Percentiles rank a stretch among this genome's conserved stretches.
Conservation (phyloP, 129 eudicot species). For the Flaveria trinervia region DNA sequence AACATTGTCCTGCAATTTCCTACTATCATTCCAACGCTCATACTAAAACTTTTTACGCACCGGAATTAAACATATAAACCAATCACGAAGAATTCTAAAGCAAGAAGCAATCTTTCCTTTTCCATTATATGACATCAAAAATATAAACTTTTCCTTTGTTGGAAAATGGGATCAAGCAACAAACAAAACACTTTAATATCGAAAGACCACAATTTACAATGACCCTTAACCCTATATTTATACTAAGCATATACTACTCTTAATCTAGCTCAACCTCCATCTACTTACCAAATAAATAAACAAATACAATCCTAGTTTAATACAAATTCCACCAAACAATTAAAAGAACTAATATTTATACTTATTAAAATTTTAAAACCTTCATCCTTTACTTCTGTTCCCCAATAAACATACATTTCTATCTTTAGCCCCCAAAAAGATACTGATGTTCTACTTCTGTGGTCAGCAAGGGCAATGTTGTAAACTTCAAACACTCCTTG, state of each 20-base stretch:
- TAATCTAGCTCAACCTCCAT: too few species aligned
- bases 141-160: constrained; percentile 13
- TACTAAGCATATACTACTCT: too few species aligned
- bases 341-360: too few species aligned
- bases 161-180: too few species aligned
- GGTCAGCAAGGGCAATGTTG: constrained; percentile 2
- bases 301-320: too few species aligned
- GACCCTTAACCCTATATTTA: too few species aligned
- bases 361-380: too few species aligned
- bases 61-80: too few species aligned
- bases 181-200: too few species aligned
- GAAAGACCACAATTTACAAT: too few species aligned
- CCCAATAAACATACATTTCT: constrained; percentile 14
- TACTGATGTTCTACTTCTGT: neutral
- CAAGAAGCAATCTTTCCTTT: constrained; percentile 26
- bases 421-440: constrained; percentile 23
- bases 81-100: constrained; percentile 20
- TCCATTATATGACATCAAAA: constrained; percentile 25
- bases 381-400: constrained; percentile 27
- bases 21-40: neutral
- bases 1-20: neutral
- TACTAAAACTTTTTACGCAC: neutral
- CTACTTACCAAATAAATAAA: too few species aligned
- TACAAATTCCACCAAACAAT: too few species aligned
- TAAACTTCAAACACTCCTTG: constrained; percentile 10